Conservation (phyloP, 352 stramenopile genomes). For the Globisporangium recalcitrans region DNA sequence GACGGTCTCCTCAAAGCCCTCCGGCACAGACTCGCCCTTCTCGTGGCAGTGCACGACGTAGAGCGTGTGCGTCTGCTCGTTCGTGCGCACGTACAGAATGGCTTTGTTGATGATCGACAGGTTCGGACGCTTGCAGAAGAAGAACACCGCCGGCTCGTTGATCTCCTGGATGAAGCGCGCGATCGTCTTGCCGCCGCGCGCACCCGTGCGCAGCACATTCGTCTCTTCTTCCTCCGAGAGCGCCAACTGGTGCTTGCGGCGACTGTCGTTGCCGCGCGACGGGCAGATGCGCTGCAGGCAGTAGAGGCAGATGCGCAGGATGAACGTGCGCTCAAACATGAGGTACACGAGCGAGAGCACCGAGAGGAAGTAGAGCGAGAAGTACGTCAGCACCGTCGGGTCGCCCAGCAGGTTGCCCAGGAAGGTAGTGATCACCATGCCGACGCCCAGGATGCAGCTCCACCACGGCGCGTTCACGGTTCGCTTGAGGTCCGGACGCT, state of each 20-base stretch:
- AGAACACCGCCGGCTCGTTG: constrained; percentile 90
- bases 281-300: constrained; percentile 69
- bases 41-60: constrained; percentile 90
- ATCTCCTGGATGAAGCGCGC: constrained; percentile 78
- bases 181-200: constrained; percentile 82
- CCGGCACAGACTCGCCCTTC: constrained; percentile 43
- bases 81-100: constrained; percentile 93
- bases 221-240: constrained; percentile 34
- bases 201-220: constrained; percentile 62
- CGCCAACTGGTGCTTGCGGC: constrained; percentile 21
- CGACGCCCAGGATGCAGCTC: constrained; percentile 75
- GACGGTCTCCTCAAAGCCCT: constrained; percentile 83
- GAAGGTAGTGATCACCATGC: constrained; percentile 80
- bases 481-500: constrained; percentile 86
- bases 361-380: constrained; percentile 84
- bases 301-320: constrained; percentile 80
- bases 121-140: constrained; percentile 92
- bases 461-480: constrained; percentile 86
- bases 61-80: constrained; percentile 89
- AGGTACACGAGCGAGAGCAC: constrained; percentile 79
- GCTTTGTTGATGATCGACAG: constrained; percentile 94
- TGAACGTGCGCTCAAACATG: constrained; percentile 88
- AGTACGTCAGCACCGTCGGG: constrained; percentile 85
- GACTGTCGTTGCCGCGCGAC: constrained; percentile 34
- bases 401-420: constrained; percentile 83